Evolutionary conservation across 2,329 filamentous ascomycete species (phyloP).

Genomic region (Ceratocystis lukuohia): DNA sequence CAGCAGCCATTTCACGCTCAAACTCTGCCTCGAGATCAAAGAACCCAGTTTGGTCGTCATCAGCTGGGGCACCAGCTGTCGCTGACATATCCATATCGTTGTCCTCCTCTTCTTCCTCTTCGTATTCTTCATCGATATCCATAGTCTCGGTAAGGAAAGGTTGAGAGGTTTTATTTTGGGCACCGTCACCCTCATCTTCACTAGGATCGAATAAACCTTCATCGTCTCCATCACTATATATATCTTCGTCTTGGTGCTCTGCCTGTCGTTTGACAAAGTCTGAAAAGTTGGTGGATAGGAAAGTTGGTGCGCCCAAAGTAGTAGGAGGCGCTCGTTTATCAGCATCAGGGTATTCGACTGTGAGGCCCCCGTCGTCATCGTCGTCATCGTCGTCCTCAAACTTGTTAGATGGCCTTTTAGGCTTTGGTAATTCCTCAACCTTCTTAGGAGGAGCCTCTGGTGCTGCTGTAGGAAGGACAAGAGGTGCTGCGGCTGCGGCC

Average conservation of each 20-base stretch:
- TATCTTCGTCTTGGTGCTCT: constrained; percentile 22
- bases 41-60: constrained; percentile 24
- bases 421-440: constrained; percentile 23
- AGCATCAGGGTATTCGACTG: constrained; percentile 47
- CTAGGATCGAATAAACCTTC: constrained; percentile 22
- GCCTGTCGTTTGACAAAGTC: constrained; percentile 37
- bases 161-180: constrained; percentile 24
- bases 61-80: not conserved
- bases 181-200: constrained; percentile 33
- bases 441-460: constrained; percentile 19
- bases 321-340: constrained; percentile 26
- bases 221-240: constrained; percentile 33
- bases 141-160: constrained; percentile 12
- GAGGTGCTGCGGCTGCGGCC: constrained; percentile 26
- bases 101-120: constrained; percentile 21
- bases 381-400: constrained; percentile 40
- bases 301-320: constrained; percentile 28
- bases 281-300: constrained; percentile 36
- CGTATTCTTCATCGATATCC: constrained; percentile 22
- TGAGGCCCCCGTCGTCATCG: constrained; percentile 43
- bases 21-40: constrained; percentile 25
- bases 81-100: constrained; percentile 20
- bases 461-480: constrained; percentile 28
- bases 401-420: constrained; percentile 28
- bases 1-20: constrained; percentile 42